Percentiles rank a stretch among this genome's conserved stretches.
Conservation (phyloP, 2,329 filamentous ascomycete species). For the Colletotrichum orchidophilum region DNA sequence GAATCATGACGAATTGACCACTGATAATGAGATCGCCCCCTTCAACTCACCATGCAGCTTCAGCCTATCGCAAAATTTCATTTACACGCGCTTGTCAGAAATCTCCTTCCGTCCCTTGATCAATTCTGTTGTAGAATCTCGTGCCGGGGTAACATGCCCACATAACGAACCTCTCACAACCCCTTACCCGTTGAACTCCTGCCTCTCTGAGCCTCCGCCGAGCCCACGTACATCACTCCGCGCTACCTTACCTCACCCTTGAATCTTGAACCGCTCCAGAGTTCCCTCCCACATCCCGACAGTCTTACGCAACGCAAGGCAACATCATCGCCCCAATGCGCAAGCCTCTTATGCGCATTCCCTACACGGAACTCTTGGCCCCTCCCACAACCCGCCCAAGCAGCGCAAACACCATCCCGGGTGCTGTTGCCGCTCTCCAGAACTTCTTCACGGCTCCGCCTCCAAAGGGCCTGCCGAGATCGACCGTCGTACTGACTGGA, state of each 20-base stretch:
- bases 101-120: slow-evolving; percentile 12
- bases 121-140: slow-evolving; percentile 14
- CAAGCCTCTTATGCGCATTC: slow-evolving; percentile 84
- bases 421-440: slow-evolving; percentile 80
- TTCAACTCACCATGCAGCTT: slow-evolving; percentile 19
- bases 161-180: neutral
- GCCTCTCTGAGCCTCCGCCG: slow-evolving; percentile 16
- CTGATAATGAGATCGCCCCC: slow-evolving; percentile 15
- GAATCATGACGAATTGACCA: slow-evolving; percentile 31
- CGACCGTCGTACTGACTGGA: slow-evolving; percentile 71
- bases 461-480: slow-evolving; percentile 56
- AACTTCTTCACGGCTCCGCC: slow-evolving; percentile 77
- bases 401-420: slow-evolving; percentile 73
- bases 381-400: slow-evolving; percentile 78
- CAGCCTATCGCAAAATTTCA: slow-evolving; percentile 17
- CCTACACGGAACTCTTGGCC: slow-evolving; percentile 86
- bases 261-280: neutral
- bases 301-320: slow-evolving; percentile 21
- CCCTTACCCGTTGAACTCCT: neutral
- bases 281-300: slow-evolving; percentile 24
- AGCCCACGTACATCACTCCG: slow-evolving; percentile 6
- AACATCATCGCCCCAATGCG: slow-evolving; percentile 56
- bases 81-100: slow-evolving; percentile 22
- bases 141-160: slow-evolving; percentile 5
- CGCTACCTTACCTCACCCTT: slow-evolving; percentile 10